These are phyloP conservation scores for Pugionium dolabratum DNA, from an alignment of 345 rosid species.

Conservation along the genomic window DNA sequence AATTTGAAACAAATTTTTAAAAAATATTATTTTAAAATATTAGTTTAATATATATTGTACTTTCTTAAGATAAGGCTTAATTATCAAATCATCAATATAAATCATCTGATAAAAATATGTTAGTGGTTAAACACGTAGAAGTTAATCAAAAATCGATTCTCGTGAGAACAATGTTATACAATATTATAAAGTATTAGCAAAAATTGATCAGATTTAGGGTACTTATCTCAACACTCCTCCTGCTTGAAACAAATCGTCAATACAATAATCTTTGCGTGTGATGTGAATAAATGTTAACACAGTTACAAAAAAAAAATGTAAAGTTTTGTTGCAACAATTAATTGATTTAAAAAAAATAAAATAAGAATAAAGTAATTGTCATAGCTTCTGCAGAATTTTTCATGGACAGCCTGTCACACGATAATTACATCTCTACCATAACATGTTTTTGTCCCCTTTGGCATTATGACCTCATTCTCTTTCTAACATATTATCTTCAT, in stretches of 20 bases:
- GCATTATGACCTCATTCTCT: conserved; percentile 43
- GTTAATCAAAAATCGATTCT: no score
- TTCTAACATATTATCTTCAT: conserved; percentile 15
- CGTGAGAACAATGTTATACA: no score
- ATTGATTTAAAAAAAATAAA: background rate
- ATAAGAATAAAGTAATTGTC: conserved; percentile 31
- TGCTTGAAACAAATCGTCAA: background rate
- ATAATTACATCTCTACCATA: conserved; percentile 43
- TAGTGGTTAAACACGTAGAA: no score
- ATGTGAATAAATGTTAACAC: conserved; percentile 22
- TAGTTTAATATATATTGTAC: no score
- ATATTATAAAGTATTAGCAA: no score
- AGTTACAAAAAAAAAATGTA: conserved; percentile 1
- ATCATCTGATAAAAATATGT: no score
- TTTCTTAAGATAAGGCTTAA: no score
- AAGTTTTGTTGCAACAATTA: conserved; percentile 1
- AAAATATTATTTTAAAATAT: no score
- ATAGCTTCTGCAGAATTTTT: conserved; percentile 42
- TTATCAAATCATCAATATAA: no score
- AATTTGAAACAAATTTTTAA: no score
- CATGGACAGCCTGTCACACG: conserved; percentile 44
- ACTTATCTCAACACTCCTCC: no score
- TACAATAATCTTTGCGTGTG: conserved; percentile 31
- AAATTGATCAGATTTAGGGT: no score
- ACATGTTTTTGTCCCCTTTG: conserved; percentile 47